These are phyloP conservation scores for Colletotrichum gloeosporioides DNA, from an alignment of 2,329 filamentous ascomycete genomes.

Conservation along the genomic window DNA sequence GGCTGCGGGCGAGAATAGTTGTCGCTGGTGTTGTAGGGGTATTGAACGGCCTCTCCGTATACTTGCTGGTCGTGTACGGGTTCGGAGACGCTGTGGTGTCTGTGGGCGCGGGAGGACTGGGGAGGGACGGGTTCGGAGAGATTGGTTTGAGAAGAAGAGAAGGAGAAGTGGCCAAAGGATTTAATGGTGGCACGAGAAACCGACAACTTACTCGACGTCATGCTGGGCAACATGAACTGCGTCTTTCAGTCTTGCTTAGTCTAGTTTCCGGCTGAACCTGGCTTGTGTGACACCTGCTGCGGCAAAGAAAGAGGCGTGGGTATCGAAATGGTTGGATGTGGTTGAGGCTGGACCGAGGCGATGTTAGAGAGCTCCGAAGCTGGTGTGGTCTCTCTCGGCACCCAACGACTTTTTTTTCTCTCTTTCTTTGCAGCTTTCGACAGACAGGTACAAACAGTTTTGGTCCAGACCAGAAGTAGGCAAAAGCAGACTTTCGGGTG, in stretches of 20 bases:
- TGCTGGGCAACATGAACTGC: slow-evolving; percentile 37
- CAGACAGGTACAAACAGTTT: slow-evolving; percentile 4
- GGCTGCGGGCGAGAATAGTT: slow-evolving; percentile 1
- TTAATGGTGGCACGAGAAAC: slow-evolving; percentile 36
- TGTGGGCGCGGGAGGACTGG: slow-evolving; percentile 14
- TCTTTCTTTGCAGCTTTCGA: neutral
- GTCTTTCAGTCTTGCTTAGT: slow-evolving; percentile 17
- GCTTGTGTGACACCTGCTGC: slow-evolving; percentile 5
- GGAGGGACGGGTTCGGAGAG: slow-evolving; percentile 3
- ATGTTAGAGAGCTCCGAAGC: neutral
- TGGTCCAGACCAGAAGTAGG: slow-evolving; percentile 7
- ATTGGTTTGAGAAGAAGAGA: slow-evolving; percentile 30
- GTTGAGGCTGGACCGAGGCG: neutral
- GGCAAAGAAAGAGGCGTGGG: neutral
- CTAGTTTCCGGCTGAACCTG: slow-evolving; percentile 11
- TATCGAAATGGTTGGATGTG: neutral
- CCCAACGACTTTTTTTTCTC: neutral
- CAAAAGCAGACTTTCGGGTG: slow-evolving; percentile 10
- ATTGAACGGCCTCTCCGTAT: neutral
- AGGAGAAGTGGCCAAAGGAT: slow-evolving; percentile 38
- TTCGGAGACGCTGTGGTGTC: slow-evolving; percentile 21
- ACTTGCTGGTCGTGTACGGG: neutral
- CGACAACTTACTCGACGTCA: slow-evolving; percentile 51
- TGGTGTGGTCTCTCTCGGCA: neutral
- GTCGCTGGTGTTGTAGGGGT: neutral